A percentile compares a stretch with the other conserved stretches of the same genome.
Conservation (phyloP, 108 stramenopile species). For the Aurantiochytrium sp. region DNA sequence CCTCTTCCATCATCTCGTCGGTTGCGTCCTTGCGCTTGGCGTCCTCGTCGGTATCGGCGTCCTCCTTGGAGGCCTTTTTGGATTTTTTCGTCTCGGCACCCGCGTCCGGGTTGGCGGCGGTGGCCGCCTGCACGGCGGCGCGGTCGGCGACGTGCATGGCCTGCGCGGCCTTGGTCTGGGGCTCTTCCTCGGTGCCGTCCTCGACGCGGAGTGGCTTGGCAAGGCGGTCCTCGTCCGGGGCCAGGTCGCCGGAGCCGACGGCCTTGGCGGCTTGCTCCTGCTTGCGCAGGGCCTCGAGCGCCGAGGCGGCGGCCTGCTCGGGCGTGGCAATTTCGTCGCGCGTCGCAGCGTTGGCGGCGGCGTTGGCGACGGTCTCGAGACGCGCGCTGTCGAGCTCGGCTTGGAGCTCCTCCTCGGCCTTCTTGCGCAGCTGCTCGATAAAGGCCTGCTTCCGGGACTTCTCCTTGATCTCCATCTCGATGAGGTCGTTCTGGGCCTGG, state of each 20-base stretch:
- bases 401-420: constrained; percentile 33
- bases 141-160: background rate
- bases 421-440: background rate
- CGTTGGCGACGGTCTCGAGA: background rate
- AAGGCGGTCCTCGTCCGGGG: background rate
- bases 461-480: constrained; percentile 51
- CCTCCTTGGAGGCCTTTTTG: no score
- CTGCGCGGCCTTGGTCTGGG: background rate
- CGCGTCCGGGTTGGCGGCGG: background rate
- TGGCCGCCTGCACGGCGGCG: background rate
- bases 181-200: background rate
- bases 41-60: background rate
- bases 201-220: background rate
- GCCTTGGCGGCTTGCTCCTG: background rate
- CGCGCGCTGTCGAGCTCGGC: background rate
- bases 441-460: constrained; percentile 49
- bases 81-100: background rate
- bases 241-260: background rate
- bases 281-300: background rate
- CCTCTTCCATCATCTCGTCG: background rate
- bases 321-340: background rate
- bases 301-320: background rate
- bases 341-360: background rate
- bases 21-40: background rate
- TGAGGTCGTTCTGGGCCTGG: constrained; percentile 55